Conservation (phyloP, 768 basidiomycete species). For the Rhizopogon sp. region DNA sequence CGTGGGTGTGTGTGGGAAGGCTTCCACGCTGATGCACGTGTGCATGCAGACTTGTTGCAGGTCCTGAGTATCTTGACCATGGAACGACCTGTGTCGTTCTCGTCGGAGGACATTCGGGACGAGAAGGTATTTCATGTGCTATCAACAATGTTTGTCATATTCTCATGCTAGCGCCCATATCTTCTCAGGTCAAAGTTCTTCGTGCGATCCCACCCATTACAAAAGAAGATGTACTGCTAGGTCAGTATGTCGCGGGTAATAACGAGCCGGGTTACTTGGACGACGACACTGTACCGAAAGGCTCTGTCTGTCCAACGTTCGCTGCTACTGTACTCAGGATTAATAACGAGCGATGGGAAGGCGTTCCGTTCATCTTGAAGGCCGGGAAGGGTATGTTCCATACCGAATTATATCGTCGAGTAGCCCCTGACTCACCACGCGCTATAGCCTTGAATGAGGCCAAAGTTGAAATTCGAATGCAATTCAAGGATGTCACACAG, state of each 20-base stretch:
- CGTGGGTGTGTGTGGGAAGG: conserved; percentile 7
- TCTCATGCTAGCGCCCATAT: conserved; percentile 11
- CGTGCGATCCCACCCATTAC: conserved; percentile 84
- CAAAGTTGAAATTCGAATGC: conserved; percentile 96
- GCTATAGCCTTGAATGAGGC: conserved; percentile 87
- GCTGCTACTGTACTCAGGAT: conserved; percentile 89
- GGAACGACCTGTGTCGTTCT: conserved; percentile 97
- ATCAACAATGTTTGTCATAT: conserved; percentile 2
- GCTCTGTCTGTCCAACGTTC: conserved; percentile 91
- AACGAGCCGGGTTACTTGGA: conserved; percentile 99
- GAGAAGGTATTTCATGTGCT: conserved; percentile 69
- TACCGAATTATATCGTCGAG: conserved; percentile 7
- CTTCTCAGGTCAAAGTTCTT: conserved; percentile 85
- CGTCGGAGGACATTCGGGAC: conserved; percentile 95
- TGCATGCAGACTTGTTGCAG: conserved; percentile 76
- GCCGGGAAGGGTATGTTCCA: conserved; percentile 83
- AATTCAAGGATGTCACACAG: conserved; percentile 95
- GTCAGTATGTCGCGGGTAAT: conserved; percentile 86
- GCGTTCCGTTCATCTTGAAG: conserved; percentile 97
- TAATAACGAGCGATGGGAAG: conserved; percentile 96
- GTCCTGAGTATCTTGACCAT: conserved; percentile 93
- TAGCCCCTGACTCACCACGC: conserved; percentile 5
- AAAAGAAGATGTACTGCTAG: conserved; percentile 76
- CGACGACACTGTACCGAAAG: conserved; percentile 90
- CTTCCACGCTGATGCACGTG: conserved; percentile 13